Conservation (phyloP, 257 asterid genomes). For the Ophiorrhiza pumila region DNA sequence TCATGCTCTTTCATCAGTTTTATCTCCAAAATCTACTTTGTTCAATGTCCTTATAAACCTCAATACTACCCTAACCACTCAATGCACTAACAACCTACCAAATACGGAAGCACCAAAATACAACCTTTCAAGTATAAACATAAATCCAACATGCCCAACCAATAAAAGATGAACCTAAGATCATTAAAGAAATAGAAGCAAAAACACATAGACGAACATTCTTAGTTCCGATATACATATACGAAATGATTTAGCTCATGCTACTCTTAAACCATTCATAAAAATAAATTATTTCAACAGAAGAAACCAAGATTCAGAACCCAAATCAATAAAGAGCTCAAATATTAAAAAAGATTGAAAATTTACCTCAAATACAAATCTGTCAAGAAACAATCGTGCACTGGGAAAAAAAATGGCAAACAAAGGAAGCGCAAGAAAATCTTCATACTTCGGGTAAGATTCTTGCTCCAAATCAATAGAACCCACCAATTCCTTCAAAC, state of each 20-base stretch:
- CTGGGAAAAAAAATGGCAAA: conserved; percentile 73
- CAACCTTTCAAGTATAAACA: neutral
- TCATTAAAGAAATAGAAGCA: neutral
- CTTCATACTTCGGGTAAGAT: conserved; percentile 69
- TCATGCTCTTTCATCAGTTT: neutral
- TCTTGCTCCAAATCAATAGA: conserved; percentile 70
- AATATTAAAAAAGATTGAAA: conserved; percentile 1
- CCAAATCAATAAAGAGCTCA: neutral
- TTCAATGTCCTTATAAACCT: neutral
- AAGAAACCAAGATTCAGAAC: neutral
- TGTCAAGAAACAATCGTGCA: conserved; percentile 79
- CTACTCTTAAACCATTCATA: conserved; percentile 3
- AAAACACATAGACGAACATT: neutral
- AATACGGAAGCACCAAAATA: neutral
- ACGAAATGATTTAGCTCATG: neutral
- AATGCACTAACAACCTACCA: neutral
- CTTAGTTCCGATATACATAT: neutral
- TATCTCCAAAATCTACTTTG: neutral
- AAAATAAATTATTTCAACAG: neutral
- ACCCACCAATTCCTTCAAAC: conserved; percentile 38
- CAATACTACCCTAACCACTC: neutral
- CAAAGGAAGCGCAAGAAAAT: conserved; percentile 66
- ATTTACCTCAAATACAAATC: conserved; percentile 79
- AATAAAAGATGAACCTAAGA: neutral
- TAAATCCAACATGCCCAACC: neutral